Conservation (phyloP, 768 basidiomycete species). For the Suillus brevipes region DNA sequence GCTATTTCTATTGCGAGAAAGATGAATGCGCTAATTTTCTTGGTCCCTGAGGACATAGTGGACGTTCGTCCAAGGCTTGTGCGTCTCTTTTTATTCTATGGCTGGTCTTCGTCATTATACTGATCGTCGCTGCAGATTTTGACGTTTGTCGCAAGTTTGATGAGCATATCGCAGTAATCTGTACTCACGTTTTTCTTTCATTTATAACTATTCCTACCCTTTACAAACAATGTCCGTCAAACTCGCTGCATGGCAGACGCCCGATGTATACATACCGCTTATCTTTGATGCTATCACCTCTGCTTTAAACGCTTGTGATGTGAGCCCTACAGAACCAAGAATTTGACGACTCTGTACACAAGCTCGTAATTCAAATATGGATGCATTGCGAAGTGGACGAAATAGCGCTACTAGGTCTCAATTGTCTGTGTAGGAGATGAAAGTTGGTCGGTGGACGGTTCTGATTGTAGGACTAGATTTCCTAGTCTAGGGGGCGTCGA, state of each 20-base stretch:
- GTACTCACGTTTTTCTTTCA: background rate
- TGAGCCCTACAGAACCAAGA: background rate
- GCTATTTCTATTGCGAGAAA: conserved; percentile 99
- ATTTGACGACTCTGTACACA: background rate
- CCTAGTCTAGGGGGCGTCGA: conserved; percentile 73
- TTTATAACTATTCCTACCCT: conserved; percentile 1
- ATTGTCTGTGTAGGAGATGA: conserved; percentile 6
- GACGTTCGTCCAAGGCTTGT: conserved; percentile 90
- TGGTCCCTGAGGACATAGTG: conserved; percentile 96
- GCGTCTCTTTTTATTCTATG: conserved; percentile 30
- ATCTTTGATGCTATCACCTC: background rate
- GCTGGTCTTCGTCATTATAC: background rate
- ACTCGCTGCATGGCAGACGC: background rate
- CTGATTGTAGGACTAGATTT: conserved; percentile 54
- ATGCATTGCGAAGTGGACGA: background rate
- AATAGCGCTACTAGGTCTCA: conserved; percentile 12
- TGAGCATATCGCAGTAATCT: conserved; percentile 59
- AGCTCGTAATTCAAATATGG: background rate
- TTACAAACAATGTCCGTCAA: background rate
- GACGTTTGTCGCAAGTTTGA: conserved; percentile 93
- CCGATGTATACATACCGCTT: background rate
- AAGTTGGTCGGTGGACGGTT: conserved; percentile 2
- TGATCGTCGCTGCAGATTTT: conserved; percentile 60
- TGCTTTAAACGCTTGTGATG: background rate
- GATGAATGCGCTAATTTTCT: conserved; percentile 93